Percentiles rank a stretch among this genome's conserved stretches.
These are phyloP conservation scores for Metschnikowia kunwiensis DNA, from an alignment of 805 yeast species.

Conservation along the genomic window DNA sequence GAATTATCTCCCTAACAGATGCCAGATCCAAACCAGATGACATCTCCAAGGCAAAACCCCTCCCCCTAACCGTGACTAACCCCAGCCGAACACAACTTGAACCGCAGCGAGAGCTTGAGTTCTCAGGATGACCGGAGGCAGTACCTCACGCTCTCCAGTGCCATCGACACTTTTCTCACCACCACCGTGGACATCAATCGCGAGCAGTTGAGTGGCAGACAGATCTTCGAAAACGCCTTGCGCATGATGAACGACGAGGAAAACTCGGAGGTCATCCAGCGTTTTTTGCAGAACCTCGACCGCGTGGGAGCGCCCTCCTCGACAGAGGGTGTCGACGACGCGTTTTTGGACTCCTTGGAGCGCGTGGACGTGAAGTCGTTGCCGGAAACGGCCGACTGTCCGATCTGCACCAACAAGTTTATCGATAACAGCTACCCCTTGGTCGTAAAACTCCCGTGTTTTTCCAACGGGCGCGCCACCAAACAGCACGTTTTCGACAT, in stretches of 20 bases:
- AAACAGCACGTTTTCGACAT: conserved; percentile 73
- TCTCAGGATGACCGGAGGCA: conserved; percentile 21
- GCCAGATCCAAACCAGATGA: too few relatives aligned
- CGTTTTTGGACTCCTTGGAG: conserved; percentile 72
- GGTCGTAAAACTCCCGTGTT: conserved; percentile 73
- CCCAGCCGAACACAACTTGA: conserved; percentile 44
- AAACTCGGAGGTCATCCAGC: conserved; percentile 28
- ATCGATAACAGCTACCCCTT: conserved; percentile 73
- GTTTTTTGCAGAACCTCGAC: conserved; percentile 24
- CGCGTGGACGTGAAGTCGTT: conserved; percentile 45
- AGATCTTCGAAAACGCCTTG: conserved; percentile 32
- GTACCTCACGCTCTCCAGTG: conserved; percentile 31
- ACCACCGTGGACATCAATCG: conserved; percentile 12
- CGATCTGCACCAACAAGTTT: conserved; percentile 78
- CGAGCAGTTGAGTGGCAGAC: conserved; percentile 16
- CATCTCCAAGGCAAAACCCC: too few relatives aligned
- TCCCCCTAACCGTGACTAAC: too few relatives aligned
- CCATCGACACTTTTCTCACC: conserved; percentile 35
- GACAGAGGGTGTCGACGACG: conserved; percentile 58
- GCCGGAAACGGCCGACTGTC: conserved; percentile 62
- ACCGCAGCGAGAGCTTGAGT: conserved; percentile 18
- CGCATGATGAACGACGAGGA: conserved; percentile 29
- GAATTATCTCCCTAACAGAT: too few relatives aligned
- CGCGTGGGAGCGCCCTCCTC: conserved; percentile 4
- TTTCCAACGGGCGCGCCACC: conserved; percentile 26